Evolutionary conservation across 2,329 filamentous ascomycete genomes (phyloP).

Genomic region (Penicillium capsulatum): DNA sequence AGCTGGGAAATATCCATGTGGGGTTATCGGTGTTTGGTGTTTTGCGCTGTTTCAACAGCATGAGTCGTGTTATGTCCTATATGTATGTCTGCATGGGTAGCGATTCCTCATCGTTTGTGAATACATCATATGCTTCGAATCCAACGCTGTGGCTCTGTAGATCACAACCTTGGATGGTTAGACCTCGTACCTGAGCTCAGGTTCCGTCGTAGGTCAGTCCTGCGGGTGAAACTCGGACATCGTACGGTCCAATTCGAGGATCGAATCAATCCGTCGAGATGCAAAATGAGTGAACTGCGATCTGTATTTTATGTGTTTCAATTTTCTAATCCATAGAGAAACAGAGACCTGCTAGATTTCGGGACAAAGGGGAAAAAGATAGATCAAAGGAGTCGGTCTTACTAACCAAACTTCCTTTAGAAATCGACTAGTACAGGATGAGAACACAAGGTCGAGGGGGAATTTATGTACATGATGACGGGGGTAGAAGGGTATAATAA

Average conservation of each 20-base stretch:
- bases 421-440: slow-evolving; percentile 32
- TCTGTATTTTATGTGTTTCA: too few species aligned
- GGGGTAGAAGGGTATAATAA: slow-evolving; percentile 11
- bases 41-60: slow-evolving; percentile 25
- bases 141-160: slow-evolving; percentile 5
- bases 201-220: too few species aligned
- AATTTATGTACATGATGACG: slow-evolving; percentile 20
- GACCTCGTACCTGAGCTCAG: too few species aligned
- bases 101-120: slow-evolving; percentile 27
- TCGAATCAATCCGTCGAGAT: too few species aligned
- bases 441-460: slow-evolving; percentile 23
- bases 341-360: slow-evolving; percentile 25
- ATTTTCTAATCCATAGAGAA: slow-evolving; percentile 6
- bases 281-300: too few species aligned
- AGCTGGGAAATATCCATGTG: slow-evolving; percentile 28
- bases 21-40: slow-evolving; percentile 27
- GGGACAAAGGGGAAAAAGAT: slow-evolving; percentile 26
- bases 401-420: slow-evolving; percentile 18
- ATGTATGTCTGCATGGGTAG: slow-evolving; percentile 28
- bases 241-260: too few species aligned
- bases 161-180: too few species aligned
- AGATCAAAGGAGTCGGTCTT: slow-evolving; percentile 21
- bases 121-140: slow-evolving; percentile 20
- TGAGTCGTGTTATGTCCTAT: slow-evolving; percentile 20
- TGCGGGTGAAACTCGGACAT: too few species aligned